Base-by-base conservation (phyloP, 2,329 filamentous ascomycete species). In the Fusarium buharicum region DNA sequence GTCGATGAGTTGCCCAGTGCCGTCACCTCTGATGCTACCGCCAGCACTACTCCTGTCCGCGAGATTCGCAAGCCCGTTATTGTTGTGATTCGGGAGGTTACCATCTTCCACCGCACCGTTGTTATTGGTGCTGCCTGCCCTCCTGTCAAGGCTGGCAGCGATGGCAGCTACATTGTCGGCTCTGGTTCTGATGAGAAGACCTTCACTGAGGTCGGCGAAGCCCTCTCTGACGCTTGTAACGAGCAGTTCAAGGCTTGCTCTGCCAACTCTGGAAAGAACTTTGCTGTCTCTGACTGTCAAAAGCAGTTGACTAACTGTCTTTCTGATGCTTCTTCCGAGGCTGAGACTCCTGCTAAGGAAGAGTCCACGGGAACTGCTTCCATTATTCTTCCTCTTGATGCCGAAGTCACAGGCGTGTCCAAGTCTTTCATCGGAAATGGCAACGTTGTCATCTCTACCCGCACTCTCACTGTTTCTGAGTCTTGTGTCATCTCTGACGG, bases 81-180 rank as follows among this genome's bases (percentile, higher is more conserved):
- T 8, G 50, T 69, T 37, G 61, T 69, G 38, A 67, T 69, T 37
- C 61, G 58, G 3, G 57, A 69, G 22, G 56, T 66, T 28, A 69
- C 66, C 43, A 53, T 69, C 52, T 69, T 69, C 63, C 59, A 66
- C 55, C 57, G 57, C 43, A 63, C 54, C 9, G 28, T 66, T 14
- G 63, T 67, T 18, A 62, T 71, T 31, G 69, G 69, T 59, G 68
- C 62, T 27, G 66, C 66, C 45, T 71, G 69, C 62, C 69, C 69
- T n/a, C 51, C 51, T 33, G 69, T 71, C 49, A 63, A 63, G 55
- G 38, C 54, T 27, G 55, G 51, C 12, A 53, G 31, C 36, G 57
- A 52, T 40, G 69, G 69, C 17, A 56, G 59, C 36, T 71, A 46
- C 55, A 40, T 64, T 17, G 69, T 71, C 31, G 69, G 67, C 18